Evolutionary conservation across 805 yeast species (phyloP), one percentile per base, ranked within the genome.

Genomic region (Suhomyces emberorum): DNA sequence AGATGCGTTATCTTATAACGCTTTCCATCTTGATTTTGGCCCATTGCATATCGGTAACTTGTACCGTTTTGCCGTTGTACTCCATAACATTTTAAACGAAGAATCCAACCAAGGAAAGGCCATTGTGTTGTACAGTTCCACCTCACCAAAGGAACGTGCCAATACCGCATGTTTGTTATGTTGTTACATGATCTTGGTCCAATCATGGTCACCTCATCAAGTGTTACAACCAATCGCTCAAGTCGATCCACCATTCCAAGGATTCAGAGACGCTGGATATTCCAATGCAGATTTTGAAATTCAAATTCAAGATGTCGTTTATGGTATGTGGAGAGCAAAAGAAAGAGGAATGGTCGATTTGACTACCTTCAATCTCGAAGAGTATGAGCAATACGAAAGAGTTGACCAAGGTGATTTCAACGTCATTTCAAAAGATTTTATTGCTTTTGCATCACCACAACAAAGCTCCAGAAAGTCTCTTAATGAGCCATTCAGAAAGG

Each of bases 371-470:
- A 86, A 89, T 55, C 70, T 93, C 39, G 98, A 93, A 57, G 95
- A 88, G 54, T 91, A 89, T 59, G 98, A 93, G 60, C 84, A 79
- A 52, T 89, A 86, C 55, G 98, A 93, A 61, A 70, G 95, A 45
- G 98, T 93, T 2, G 98, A 93, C 56, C 93, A 89, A 59, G 98
- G 98, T 44, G 98, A 93, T 61, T 86, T 93, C 52, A 93, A 93
- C 59, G 81, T 83, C 24, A 69, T 93, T 32, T 85, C 96, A 3
- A 91, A 93, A 43, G 95, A 93, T 57, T 93, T 91, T 53, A 83
- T 93, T 47, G 98, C 98, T 20, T 93, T 93, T 72, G 98, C 98
- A 4, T 88, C 97, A 2, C 98, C 98, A 3, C 88, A 82, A 50
- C 93, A 85, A 57, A 63, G 70, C 37, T 44, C 49, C 14, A 46